Percentiles rank a stretch among this genome's conserved stretches.
These are phyloP conservation scores for Sindora glabra DNA, from an alignment of 306 rosid species.

Conservation along the genomic window DNA sequence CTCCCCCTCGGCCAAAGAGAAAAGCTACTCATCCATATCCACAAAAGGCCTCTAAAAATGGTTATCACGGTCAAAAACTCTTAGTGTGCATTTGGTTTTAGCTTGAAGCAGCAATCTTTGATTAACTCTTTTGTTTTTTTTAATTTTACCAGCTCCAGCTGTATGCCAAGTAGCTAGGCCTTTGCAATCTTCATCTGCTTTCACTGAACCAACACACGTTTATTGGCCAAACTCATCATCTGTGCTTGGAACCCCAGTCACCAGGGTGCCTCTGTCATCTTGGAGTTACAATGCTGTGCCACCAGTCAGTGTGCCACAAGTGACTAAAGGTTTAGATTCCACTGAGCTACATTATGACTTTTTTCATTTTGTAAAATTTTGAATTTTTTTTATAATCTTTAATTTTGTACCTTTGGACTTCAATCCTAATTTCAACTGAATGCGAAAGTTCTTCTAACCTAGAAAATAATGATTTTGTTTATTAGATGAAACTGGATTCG, in stretches of 20 bases:
- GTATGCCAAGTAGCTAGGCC: constrained; percentile 34
- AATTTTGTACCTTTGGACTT: no score
- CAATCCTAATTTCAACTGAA: no score
- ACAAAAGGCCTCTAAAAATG: constrained; percentile 77
- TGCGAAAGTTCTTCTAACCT: background rate
- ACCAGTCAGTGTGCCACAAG: constrained; percentile 33
- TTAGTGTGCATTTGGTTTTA: background rate
- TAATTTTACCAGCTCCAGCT: constrained; percentile 37
- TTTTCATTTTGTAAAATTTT: background rate
- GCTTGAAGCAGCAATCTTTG: background rate
- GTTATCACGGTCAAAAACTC: constrained; percentile 25
- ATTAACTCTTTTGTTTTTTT: constrained; percentile 2
- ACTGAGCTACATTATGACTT: background rate
- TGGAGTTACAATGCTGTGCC: constrained; percentile 54
- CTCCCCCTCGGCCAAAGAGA: constrained; percentile 96
- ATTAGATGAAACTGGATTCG: constrained; percentile 42
- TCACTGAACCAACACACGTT: constrained; percentile 41
- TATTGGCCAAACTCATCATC: constrained; percentile 59
- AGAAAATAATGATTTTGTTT: constrained; percentile 8
- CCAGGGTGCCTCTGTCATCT: constrained; percentile 42
- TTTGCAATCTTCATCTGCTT: constrained; percentile 51
- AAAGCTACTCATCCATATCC: constrained; percentile 96
- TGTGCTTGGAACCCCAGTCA: constrained; percentile 47
- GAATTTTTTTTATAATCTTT: background rate
- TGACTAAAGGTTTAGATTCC: constrained; percentile 51